Base-by-base conservation (phyloP, 2,329 filamentous ascomycete genomes). In the Penicillium sp. region DNA sequence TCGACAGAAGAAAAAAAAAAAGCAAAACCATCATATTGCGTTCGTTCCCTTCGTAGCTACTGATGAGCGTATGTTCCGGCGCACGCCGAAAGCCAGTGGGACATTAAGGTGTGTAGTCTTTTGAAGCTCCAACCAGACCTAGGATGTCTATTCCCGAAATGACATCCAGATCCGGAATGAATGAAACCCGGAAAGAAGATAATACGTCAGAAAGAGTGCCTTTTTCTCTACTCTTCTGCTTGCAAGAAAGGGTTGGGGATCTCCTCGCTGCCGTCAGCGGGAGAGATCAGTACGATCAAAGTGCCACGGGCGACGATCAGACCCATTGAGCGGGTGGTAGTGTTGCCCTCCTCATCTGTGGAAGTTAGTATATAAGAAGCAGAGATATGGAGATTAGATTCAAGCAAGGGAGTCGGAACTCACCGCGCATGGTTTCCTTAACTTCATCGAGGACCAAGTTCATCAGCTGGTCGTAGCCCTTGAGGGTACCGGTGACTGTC, bases 381-480 rank as follows among this genome's bases (percentile, higher is more conserved):
- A 49, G n/a, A 9, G 47, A 17, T 4, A 21, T 4, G 3, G 9
- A 10, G 13, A 40, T 15, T 13, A 12, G 22, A n/a, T 31, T n/a
- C 12, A 6, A 26, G 42, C 2, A 31, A 19, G 5, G 12, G 32
- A 15, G 1, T 32, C 10, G 22, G n/a, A 47, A 62, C 77, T 55
- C 73, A 95, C 91, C 91, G 76, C 85, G 80, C 72, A 96, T 83
- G 42, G 85, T 79, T 69, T 98, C 93, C 68, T 93, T 83, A 45
- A 95, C 91, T 60, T 97, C 87, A 64, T 97, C 93, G 49, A 98
- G 76, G 24, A 98, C 93, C 54, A 98, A 77, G 69, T 98, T 98
- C 90, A 97, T 97, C 53, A 98, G 78, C 62, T 93, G 90, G 68
- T 98, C 93, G 69, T 90, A 97, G 55, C 93, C 93, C 71, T 97